Percentiles rank a stretch among this genome's conserved stretches.
Evolutionary conservation across 805 yeast genomes (phyloP).

Genomic region (Alloascoidea africana): DNA sequence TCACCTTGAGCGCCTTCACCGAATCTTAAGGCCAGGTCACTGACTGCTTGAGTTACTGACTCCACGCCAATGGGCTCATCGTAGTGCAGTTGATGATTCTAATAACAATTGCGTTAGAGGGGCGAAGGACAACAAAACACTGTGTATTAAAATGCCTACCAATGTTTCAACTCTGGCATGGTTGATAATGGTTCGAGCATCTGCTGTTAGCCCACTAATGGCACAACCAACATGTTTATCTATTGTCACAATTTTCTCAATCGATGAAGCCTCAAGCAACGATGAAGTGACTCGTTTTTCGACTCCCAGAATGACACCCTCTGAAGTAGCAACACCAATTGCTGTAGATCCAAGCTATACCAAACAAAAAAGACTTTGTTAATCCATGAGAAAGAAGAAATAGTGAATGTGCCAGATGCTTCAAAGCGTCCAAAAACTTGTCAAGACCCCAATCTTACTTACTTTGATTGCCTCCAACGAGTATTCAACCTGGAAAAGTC

Average conservation of each 20-base stretch:
- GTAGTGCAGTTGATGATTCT: constrained; percentile 79
- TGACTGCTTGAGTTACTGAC: constrained; percentile 87
- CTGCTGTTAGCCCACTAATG: constrained; percentile 97
- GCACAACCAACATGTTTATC: constrained; percentile 96
- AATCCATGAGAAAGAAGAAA: not conserved
- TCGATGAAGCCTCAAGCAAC: constrained; percentile 78
- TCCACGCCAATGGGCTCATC: constrained; percentile 90
- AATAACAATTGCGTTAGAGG: constrained; percentile 24
- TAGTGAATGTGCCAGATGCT: not conserved
- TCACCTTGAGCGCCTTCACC: constrained; percentile 98
- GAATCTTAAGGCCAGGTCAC: constrained; percentile 90
- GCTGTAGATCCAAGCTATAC: constrained; percentile 80
- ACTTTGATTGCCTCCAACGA: constrained; percentile 93
- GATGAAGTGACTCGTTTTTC: constrained; percentile 95
- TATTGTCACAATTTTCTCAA: constrained; percentile 91
- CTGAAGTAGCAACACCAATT: constrained; percentile 87
- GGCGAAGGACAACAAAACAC: not conserved
- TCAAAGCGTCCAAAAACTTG: not conserved
- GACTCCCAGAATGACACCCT: constrained; percentile 92
- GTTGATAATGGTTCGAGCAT: constrained; percentile 96
- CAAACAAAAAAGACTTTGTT: not conserved
- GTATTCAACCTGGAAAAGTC: constrained; percentile 95
- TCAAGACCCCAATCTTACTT: constrained; percentile 11
- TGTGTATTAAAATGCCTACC: constrained; percentile 1
- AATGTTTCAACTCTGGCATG: constrained; percentile 74